phyloP scores from a whole-genome alignment of 2,329 filamentous ascomycete species.

The Xylaria sp. region DNA sequence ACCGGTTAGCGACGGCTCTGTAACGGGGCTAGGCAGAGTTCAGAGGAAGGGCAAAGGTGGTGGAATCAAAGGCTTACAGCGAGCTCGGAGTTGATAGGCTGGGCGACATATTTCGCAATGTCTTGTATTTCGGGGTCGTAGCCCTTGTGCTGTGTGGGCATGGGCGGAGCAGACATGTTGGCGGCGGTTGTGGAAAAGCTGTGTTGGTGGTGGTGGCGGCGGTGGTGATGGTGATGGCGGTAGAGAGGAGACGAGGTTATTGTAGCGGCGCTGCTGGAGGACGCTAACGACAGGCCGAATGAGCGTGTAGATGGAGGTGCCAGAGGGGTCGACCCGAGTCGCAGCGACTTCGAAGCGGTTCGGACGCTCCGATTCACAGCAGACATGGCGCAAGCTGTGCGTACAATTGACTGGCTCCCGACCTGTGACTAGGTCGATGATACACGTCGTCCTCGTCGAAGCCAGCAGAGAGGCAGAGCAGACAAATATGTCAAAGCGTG shows the following conservation, averaged over 20 bases:
- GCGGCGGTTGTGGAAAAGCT: slow-evolving; percentile 63
- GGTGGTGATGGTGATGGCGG: slow-evolving; percentile 44
- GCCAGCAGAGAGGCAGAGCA: slow-evolving; percentile 6
- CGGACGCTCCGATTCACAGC: slow-evolving; percentile 65
- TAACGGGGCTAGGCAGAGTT: slow-evolving; percentile 29
- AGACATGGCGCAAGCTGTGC: slow-evolving; percentile 56
- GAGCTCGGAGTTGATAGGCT: slow-evolving; percentile 88
- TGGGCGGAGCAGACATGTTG: slow-evolving; percentile 60
- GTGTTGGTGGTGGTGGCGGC: slow-evolving; percentile 44
- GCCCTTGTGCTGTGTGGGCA: slow-evolving; percentile 63
- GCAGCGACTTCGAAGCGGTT: slow-evolving; percentile 64
- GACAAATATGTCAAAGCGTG: neutral
- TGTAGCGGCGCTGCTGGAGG: slow-evolving; percentile 44
- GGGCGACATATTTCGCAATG: slow-evolving; percentile 94
- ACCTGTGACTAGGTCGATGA: neutral
- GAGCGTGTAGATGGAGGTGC: slow-evolving; percentile 45
- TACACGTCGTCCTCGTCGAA: neutral
- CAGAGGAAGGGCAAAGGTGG: neutral
- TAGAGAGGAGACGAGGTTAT: slow-evolving; percentile 51
- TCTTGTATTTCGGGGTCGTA: slow-evolving; percentile 95
- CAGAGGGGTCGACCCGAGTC: slow-evolving; percentile 54
- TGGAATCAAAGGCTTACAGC: slow-evolving; percentile 73
- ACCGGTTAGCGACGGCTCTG: slow-evolving; percentile 45
- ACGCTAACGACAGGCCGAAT: slow-evolving; percentile 52
- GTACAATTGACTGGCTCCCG: neutral